Percentiles rank a stretch among this genome's conserved stretches.
phyloP scores from a whole-genome alignment of 352 stramenopile genomes.

The Aphanomyces cochlioides region DNA sequence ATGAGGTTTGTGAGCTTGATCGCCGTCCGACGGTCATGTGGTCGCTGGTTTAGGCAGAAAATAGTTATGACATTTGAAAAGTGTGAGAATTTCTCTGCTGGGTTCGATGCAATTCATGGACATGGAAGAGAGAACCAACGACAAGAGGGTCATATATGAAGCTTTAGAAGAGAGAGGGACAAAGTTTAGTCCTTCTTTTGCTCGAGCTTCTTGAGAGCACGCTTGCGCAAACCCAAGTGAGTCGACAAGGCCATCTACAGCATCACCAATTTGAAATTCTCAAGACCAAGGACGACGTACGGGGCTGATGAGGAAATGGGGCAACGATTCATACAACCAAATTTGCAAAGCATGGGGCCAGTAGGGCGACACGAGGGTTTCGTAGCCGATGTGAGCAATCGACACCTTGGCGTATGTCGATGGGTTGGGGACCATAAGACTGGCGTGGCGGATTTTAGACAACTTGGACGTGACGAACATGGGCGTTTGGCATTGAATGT shows the following conservation, averaged over 20 bases:
- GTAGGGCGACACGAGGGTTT: slow-evolving; percentile 91
- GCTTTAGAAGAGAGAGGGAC: no score
- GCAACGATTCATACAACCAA: slow-evolving; percentile 89
- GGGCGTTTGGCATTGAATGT: slow-evolving; percentile 96
- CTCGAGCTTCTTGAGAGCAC: slow-evolving; percentile 82
- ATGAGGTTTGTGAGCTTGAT: no score
- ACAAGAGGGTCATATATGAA: no score
- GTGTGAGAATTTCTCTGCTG: no score
- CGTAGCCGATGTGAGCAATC: slow-evolving; percentile 92
- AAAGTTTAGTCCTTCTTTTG: slow-evolving; percentile 66
- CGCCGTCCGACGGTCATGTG: no score
- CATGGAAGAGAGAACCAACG: no score
- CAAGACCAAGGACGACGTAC: slow-evolving; percentile 7
- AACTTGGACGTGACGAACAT: slow-evolving; percentile 99
- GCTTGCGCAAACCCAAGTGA: slow-evolving; percentile 77
- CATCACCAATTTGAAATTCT: slow-evolving; percentile 5
- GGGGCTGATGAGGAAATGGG: slow-evolving; percentile 78
- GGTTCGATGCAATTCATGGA: no score
- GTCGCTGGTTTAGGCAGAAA: no score
- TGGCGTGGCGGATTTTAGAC: slow-evolving; percentile 96
- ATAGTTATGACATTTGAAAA: no score
- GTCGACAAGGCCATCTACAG: slow-evolving; percentile 62
- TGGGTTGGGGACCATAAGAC: slow-evolving; percentile 90
- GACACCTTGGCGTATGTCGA: slow-evolving; percentile 78
- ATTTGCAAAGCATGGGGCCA: slow-evolving; percentile 96